Conservation (phyloP, 2,329 filamentous ascomycete species). For the Fusarium aywerte region DNA sequence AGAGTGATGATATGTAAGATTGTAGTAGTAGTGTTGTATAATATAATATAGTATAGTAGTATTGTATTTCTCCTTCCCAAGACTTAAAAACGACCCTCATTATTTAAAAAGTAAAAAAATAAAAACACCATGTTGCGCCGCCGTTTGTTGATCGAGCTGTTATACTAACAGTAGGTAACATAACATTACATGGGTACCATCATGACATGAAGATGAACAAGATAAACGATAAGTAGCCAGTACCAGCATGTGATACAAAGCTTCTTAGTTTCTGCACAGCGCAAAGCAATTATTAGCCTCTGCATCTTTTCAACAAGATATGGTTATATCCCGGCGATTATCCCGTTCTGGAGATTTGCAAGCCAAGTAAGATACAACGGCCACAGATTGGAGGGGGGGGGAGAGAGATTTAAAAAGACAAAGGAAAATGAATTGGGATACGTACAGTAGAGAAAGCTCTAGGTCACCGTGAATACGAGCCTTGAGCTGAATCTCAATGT, state of each 20-base stretch:
- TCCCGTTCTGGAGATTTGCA: slow-evolving; percentile 45
- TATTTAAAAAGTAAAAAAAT: background rate
- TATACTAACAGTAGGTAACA: slow-evolving; percentile 11
- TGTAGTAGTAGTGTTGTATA: background rate
- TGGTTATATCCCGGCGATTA: slow-evolving; percentile 19
- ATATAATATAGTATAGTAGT: background rate
- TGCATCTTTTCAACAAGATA: slow-evolving; percentile 25
- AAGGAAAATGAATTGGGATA: slow-evolving; percentile 33
- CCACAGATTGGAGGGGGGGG: slow-evolving; percentile 7
- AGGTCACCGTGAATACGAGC: slow-evolving; percentile 87
- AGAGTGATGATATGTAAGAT: background rate
- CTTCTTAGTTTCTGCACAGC: slow-evolving; percentile 37
- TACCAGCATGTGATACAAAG: background rate
- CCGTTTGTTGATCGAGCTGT: slow-evolving; percentile 20
- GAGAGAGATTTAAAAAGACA: background rate
- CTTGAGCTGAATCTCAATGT: slow-evolving; percentile 87
- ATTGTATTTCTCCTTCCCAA: slow-evolving; percentile 24
- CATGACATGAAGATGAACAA: slow-evolving; percentile 22
- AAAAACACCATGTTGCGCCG: slow-evolving; percentile 36
- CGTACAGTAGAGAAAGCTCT: slow-evolving; percentile 75
- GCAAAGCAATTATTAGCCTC: slow-evolving; percentile 44
- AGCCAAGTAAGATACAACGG: slow-evolving; percentile 44
- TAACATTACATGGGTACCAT: slow-evolving; percentile 39
- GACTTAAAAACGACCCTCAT: slow-evolving; percentile 15
- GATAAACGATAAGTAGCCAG: background rate